phyloP scores from a whole-genome alignment of 305 asterid species.

The Fraxinus greggii region DNA sequence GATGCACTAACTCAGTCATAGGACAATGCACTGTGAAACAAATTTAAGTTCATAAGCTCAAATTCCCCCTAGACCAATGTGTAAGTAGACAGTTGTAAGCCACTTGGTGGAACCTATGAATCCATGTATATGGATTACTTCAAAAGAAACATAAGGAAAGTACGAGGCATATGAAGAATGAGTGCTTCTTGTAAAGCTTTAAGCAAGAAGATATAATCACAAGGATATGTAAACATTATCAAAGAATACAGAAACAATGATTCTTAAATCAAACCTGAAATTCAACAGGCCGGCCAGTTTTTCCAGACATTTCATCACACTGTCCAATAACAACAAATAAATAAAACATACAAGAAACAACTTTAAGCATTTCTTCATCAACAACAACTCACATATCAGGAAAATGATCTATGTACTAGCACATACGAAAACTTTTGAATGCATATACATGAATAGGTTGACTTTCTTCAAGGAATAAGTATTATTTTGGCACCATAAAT shows the following conservation, averaged over 20 bases:
- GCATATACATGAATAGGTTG: neutral
- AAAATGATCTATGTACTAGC: neutral
- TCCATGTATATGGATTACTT: neutral
- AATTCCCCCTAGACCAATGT: neutral
- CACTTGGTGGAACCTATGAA: neutral
- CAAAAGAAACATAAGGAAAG: neutral
- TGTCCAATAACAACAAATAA: conserved; percentile 30
- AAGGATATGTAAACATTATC: neutral
- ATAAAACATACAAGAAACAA: neutral
- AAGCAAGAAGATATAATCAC: neutral
- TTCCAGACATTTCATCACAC: conserved; percentile 70
- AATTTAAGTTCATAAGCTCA: neutral
- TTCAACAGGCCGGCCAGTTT: conserved; percentile 53
- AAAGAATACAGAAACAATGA: neutral
- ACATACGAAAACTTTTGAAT: neutral
- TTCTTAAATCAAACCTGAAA: conserved; percentile 51
- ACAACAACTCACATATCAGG: neutral
- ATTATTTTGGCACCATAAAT: conserved; percentile 7
- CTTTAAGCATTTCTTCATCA: conserved; percentile 8
- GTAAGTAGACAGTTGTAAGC: neutral
- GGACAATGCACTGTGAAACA: neutral
- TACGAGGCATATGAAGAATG: neutral
- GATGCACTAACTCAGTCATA: neutral
- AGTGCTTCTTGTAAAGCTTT: neutral
- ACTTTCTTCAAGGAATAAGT: neutral